phyloP scores from a whole-genome alignment of 2,329 filamentous ascomycete genomes.

The Herpotrichia juniperi region DNA sequence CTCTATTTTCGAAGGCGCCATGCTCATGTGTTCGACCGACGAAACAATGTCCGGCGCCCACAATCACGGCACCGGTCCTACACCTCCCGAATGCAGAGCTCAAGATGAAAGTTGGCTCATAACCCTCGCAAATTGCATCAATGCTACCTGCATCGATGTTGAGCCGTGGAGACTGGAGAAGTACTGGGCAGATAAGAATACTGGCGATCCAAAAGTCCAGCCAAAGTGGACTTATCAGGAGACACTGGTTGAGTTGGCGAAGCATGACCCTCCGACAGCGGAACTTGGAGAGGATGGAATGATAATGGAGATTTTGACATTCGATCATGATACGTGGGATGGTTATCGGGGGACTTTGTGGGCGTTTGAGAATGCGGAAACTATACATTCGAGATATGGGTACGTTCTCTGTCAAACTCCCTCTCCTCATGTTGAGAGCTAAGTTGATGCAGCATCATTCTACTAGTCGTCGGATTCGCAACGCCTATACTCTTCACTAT shows the following conservation, averaged over 20 bases:
- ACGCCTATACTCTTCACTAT: slow-evolving; percentile 14
- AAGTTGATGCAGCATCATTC: slow-evolving; percentile 12
- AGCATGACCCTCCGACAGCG: slow-evolving; percentile 5
- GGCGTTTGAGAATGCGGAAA: slow-evolving; percentile 14
- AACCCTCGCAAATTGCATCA: slow-evolving; percentile 37
- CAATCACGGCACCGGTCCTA: slow-evolving; percentile 12
- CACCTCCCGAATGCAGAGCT: slow-evolving; percentile 31
- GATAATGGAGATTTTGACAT: slow-evolving; percentile 11
- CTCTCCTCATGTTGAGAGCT: neutral
- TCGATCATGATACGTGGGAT: slow-evolving; percentile 5
- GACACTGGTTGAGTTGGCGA: slow-evolving; percentile 8
- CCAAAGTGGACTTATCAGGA: slow-evolving; percentile 25
- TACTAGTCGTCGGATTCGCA: slow-evolving; percentile 17
- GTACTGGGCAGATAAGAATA: slow-evolving; percentile 19
- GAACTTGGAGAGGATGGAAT: slow-evolving; percentile 12
- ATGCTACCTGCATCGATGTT: slow-evolving; percentile 25
- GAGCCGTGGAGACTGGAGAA: slow-evolving; percentile 19
- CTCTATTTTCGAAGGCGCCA: slow-evolving; percentile 16
- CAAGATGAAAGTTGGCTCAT: slow-evolving; percentile 31
- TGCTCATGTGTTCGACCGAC: slow-evolving; percentile 20
- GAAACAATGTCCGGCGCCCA: slow-evolving; percentile 9
- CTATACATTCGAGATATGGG: slow-evolving; percentile 17
- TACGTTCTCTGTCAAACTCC: slow-evolving; percentile 8
- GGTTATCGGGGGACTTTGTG: neutral
- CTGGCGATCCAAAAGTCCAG: slow-evolving; percentile 12